Evolutionary conservation across 768 basidiomycete genomes (phyloP).

Genomic region (Mycena rosella): DNA sequence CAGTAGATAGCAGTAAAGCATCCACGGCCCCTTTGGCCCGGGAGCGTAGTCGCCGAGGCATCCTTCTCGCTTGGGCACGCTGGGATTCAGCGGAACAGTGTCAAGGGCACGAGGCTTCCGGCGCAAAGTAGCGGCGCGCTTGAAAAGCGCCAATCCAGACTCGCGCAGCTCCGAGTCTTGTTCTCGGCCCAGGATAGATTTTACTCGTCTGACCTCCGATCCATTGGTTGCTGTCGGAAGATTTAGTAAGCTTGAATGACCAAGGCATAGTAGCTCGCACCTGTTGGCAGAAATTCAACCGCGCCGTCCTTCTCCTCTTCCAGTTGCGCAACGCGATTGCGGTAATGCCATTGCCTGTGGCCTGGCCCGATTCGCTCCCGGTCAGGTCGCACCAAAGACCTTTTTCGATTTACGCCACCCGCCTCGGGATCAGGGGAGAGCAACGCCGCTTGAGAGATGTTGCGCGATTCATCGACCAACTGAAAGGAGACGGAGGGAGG

Average conservation of each 20-base stretch:
- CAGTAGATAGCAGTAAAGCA: constrained; percentile 89
- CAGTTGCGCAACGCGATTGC: constrained; percentile 71
- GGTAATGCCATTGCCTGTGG: constrained; percentile 82
- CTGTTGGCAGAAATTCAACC: constrained; percentile 69
- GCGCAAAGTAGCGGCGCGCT: constrained; percentile 83
- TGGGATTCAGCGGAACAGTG: constrained; percentile 54
- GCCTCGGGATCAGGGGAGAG: constrained; percentile 1
- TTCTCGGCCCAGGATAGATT: constrained; percentile 90
- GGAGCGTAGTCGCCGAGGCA: constrained; percentile 83
- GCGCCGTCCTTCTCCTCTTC: constrained; percentile 60
- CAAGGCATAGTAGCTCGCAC: constrained; percentile 47
- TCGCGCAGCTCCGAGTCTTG: constrained; percentile 95
- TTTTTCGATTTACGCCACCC: constrained; percentile 48
- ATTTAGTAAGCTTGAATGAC: not conserved
- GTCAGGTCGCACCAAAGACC: constrained; percentile 72
- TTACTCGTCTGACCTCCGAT: constrained; percentile 83
- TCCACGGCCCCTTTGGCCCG: constrained; percentile 94
- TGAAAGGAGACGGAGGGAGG: constrained; percentile 15
- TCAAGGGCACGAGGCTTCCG: constrained; percentile 70
- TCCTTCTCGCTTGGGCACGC: constrained; percentile 52
- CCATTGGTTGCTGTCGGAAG: constrained; percentile 6
- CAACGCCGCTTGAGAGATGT: not conserved
- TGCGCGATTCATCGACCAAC: not conserved
- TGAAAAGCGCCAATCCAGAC: constrained; percentile 93
- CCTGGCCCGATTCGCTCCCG: constrained; percentile 72